Percentiles rank a stretch among this genome's conserved stretches.
These are phyloP conservation scores for Pyrenopolyporus hunteri DNA, from an alignment of 495 filamentous ascomycete species.

Conservation along the genomic window DNA sequence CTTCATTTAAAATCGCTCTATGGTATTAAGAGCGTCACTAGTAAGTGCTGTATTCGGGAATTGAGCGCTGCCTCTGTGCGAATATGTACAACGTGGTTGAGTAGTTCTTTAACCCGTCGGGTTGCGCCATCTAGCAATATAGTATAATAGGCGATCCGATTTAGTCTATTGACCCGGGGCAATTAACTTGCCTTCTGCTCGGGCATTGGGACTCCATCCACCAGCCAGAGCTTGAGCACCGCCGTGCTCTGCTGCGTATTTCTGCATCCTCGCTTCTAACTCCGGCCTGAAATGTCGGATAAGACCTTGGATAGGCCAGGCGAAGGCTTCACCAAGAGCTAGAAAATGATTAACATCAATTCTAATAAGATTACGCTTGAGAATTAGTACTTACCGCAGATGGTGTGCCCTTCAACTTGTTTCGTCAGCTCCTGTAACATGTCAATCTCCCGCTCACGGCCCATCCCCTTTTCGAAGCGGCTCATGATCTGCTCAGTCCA, in stretches of 20 bases:
- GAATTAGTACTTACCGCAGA: conserved; percentile 70
- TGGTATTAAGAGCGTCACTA: neutral
- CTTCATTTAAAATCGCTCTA: neutral
- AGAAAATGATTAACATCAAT: conserved; percentile 11
- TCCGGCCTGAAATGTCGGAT: conserved; percentile 98
- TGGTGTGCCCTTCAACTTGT: conserved; percentile 98
- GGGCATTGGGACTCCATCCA: conserved; percentile 81
- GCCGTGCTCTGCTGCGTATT: conserved; percentile 71
- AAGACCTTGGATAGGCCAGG: conserved; percentile 97
- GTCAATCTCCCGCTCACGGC: conserved; percentile 90
- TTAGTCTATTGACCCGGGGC: conserved; percentile 78
- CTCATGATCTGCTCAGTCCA: conserved; percentile 99
- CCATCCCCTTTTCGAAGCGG: conserved; percentile 89
- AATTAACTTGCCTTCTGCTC: conserved; percentile 79
- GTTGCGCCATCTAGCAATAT: conserved; percentile 29
- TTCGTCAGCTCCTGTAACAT: conserved; percentile 99
- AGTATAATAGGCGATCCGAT: conserved; percentile 11
- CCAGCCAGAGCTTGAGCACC: conserved; percentile 74
- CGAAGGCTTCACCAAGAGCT: conserved; percentile 95
- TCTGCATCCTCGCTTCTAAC: conserved; percentile 84
- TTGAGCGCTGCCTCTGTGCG: conserved; percentile 14
- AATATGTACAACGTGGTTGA: conserved; percentile 29
- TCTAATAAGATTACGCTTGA: neutral
- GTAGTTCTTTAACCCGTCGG: conserved; percentile 23
- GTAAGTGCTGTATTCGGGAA: neutral